These are phyloP conservation scores for Phylloporus scabripes DNA, from an alignment of 768 basidiomycete genomes.

Conservation along the genomic window DNA sequence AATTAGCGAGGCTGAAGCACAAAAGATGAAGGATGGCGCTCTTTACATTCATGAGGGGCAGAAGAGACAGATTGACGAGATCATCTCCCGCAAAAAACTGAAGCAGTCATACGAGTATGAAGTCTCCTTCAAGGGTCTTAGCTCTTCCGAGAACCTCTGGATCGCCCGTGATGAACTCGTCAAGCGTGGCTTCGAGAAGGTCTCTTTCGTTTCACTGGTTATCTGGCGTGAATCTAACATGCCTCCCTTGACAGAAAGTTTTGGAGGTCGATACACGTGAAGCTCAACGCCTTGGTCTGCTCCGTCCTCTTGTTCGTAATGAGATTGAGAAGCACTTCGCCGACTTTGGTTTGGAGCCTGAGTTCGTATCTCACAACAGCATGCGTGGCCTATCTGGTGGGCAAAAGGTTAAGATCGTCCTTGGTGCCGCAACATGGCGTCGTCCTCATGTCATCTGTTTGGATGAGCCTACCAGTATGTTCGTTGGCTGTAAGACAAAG, in stretches of 20 bases:
- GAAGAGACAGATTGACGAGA: slow-evolving; percentile 94
- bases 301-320: slow-evolving; percentile 94
- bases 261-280: slow-evolving; percentile 96
- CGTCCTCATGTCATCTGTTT: slow-evolving; percentile 96
- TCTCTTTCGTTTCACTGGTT: slow-evolving; percentile 19
- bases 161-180: slow-evolving; percentile 92
- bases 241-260: slow-evolving; percentile 59
- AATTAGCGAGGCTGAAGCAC: slow-evolving; percentile 79
- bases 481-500: neutral
- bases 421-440: slow-evolving; percentile 98
- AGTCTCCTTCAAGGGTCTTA: slow-evolving; percentile 90
- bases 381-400: slow-evolving; percentile 99
- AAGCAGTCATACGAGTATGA: slow-evolving; percentile 99
- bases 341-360: slow-evolving; percentile 98
- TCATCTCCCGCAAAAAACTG: slow-evolving; percentile 88
- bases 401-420: slow-evolving; percentile 99
- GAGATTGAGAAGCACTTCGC: slow-evolving; percentile 99
- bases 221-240: neutral
- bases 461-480: slow-evolving; percentile 91
- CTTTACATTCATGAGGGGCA: slow-evolving; percentile 84
- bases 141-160: slow-evolving; percentile 98
- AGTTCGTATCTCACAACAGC: slow-evolving; percentile 98
- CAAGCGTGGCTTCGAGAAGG: slow-evolving; percentile 98
- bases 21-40: slow-evolving; percentile 97
- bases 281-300: slow-evolving; percentile 91